Percentiles rank a stretch among this genome's conserved stretches.
phyloP scores from a whole-genome alignment of 2,329 filamentous ascomycete genomes.

The Pseudohalonectria lignicola region DNA sequence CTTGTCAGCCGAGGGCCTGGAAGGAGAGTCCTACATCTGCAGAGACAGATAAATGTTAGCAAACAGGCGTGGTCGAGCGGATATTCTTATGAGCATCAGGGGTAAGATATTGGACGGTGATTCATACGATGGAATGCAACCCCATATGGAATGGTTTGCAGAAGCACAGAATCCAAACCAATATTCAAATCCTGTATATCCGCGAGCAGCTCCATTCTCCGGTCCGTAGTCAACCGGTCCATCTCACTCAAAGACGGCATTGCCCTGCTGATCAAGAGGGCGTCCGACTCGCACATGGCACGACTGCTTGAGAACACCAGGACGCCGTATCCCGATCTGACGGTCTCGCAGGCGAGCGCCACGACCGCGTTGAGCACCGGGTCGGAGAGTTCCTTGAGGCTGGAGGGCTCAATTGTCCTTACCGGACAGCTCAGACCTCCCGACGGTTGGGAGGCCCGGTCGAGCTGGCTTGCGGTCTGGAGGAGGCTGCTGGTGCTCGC shows the following conservation, averaged over 20 bases:
- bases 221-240: slow-evolving; percentile 37
- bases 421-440: slow-evolving; percentile 25
- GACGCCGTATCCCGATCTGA: slow-evolving; percentile 55
- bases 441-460: slow-evolving; percentile 15
- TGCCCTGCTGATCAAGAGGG: slow-evolving; percentile 55
- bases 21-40: slow-evolving; percentile 30
- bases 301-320: slow-evolving; percentile 67
- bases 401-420: slow-evolving; percentile 42
- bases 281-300: slow-evolving; percentile 54
- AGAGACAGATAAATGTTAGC: too few relatives aligned
- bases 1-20: too few relatives aligned
- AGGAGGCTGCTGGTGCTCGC: slow-evolving; percentile 46
- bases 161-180: slow-evolving; percentile 54
- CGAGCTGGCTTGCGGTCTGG: slow-evolving; percentile 43
- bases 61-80: too few relatives aligned
- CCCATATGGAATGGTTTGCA: slow-evolving; percentile 52
- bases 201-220: slow-evolving; percentile 51
- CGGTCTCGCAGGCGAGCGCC: slow-evolving; percentile 58
- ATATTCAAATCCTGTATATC: slow-evolving; percentile 55
- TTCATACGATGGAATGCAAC: slow-evolving; percentile 53
- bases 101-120: too few relatives aligned
- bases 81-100: too few relatives aligned
- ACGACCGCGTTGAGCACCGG: slow-evolving; percentile 60
- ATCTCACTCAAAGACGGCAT: slow-evolving; percentile 42
- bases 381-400: slow-evolving; percentile 50